Percentiles rank a stretch among this genome's conserved stretches.
These are phyloP conservation scores for Aphanomyces stellatus DNA, from an alignment of 352 stramenopile species.

Conservation along the genomic window DNA sequence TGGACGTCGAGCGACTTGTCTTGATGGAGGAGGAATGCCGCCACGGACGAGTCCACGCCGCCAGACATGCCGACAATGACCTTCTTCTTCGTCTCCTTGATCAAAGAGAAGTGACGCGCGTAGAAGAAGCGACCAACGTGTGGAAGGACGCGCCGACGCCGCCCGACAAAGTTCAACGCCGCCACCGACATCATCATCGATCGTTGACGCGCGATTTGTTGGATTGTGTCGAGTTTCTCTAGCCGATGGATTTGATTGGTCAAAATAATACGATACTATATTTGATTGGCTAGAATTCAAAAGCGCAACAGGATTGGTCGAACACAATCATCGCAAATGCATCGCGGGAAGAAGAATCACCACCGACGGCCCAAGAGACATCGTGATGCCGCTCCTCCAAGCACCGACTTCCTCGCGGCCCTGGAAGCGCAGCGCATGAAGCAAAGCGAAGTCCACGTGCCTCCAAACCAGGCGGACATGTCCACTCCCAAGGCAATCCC, in stretches of 20 bases:
- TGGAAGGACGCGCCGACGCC: neutral
- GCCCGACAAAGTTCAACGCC: too few species aligned
- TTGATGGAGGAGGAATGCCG: slow-evolving; percentile 85
- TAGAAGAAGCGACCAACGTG: too few species aligned
- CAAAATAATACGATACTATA: too few species aligned
- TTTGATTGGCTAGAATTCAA: too few species aligned
- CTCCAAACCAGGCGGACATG: neutral
- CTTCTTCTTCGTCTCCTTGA: slow-evolving; percentile 12
- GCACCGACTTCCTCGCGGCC: slow-evolving; percentile 7
- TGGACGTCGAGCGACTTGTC: slow-evolving; percentile 86
- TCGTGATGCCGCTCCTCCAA: neutral
- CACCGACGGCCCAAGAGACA: neutral
- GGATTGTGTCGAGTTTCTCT: too few species aligned
- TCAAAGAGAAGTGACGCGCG: neutral
- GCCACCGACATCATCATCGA: too few species aligned
- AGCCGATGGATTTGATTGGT: neutral
- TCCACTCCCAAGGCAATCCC: neutral
- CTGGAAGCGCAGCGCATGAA: slow-evolving; percentile 13
- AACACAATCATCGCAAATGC: neutral
- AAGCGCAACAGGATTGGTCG: neutral
- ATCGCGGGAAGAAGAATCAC: neutral
- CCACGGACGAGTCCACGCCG: slow-evolving; percentile 97
- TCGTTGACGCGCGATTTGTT: too few species aligned
- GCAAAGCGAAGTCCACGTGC: neutral
- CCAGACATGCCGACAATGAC: slow-evolving; percentile 97